Percentiles rank a stretch among this genome's conserved stretches.
Evolutionary conservation across 78 protist species (phyloP).

Genomic region (Chrysochromulina tobinii): DNA sequence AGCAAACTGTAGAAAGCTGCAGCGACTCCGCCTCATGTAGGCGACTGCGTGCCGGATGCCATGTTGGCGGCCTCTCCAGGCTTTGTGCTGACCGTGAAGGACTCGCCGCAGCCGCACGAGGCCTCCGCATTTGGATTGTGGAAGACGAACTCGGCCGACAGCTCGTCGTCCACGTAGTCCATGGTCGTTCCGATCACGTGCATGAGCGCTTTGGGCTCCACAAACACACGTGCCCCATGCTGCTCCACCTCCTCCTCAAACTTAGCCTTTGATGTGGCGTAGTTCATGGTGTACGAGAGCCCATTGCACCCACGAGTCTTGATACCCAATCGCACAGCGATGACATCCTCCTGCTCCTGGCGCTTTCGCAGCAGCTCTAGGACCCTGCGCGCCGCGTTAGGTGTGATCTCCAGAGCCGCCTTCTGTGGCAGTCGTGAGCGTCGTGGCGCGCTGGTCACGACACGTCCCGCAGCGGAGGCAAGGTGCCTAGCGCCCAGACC

Average conservation of each 20-base stretch:
- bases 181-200: constrained; percentile 85
- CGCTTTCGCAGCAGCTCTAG: too few relatives aligned
- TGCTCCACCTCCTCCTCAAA: constrained; percentile 68
- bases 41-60: too few relatives aligned
- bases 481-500: too few relatives aligned
- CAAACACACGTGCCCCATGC: constrained; percentile 65
- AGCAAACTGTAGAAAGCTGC: too few relatives aligned
- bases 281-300: constrained; percentile 83
- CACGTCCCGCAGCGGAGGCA: too few relatives aligned
- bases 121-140: constrained; percentile 88
- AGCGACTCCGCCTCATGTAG: too few relatives aligned
- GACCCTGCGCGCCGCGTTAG: too few relatives aligned
- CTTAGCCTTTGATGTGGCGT: constrained; percentile 59
- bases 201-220: constrained; percentile 83
- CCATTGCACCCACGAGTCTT: constrained; percentile 77
- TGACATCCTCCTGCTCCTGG: too few relatives aligned
- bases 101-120: constrained; percentile 92
- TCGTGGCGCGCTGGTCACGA: too few relatives aligned
- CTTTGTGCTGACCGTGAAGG: constrained; percentile 41
- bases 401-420: too few relatives aligned
- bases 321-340: not conserved
- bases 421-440: too few relatives aligned
- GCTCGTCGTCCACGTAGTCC: constrained; percentile 80
- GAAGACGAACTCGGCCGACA: constrained; percentile 80
- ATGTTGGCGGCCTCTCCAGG: too few relatives aligned